A percentile compares a stretch with the other conserved stretches of the same genome.
Conservation (phyloP, 768 basidiomycete species). For the Hypsizygus marmoreus region DNA sequence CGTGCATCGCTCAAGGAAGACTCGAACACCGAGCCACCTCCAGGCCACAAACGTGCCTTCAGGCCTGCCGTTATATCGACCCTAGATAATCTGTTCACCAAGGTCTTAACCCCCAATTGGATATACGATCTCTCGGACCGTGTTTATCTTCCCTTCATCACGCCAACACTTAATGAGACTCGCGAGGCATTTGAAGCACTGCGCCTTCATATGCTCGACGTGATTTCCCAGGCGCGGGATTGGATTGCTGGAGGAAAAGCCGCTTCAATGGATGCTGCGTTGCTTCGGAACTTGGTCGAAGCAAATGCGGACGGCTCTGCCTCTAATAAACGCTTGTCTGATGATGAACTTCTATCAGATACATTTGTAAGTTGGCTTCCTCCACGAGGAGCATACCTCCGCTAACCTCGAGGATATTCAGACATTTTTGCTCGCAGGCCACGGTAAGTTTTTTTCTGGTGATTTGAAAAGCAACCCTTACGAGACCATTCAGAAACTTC, state of each 20-base stretch:
- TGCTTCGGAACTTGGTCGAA: constrained; percentile 47
- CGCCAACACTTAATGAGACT: constrained; percentile 28
- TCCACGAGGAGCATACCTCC: not conserved
- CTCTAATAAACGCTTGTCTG: constrained; percentile 33
- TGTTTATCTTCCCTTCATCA: constrained; percentile 36
- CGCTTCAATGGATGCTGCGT: constrained; percentile 30
- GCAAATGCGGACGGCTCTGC: constrained; percentile 40
- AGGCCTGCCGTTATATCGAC: constrained; percentile 33
- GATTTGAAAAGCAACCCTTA: not conserved
- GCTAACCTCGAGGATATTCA: constrained; percentile 14
- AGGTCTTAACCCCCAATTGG: constrained; percentile 34
- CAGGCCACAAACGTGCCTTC: constrained; percentile 37
- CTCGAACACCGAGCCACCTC: constrained; percentile 21
- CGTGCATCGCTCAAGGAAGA: constrained; percentile 35
- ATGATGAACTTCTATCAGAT: constrained; percentile 49
- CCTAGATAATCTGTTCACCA: constrained; percentile 28
- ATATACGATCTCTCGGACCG: constrained; percentile 29
- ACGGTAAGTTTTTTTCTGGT: constrained; percentile 32
- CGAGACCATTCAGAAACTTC: constrained; percentile 41
- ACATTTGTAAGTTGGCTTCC: constrained; percentile 40
- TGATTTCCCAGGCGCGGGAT: constrained; percentile 39
- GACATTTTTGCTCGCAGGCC: constrained; percentile 52
- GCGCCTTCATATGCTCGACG: constrained; percentile 39
- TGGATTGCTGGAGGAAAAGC: constrained; percentile 30
- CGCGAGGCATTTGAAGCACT: constrained; percentile 37